Base-by-base conservation (phyloP, 345 rosid species). In the Hibiscus tridactylites region DNA sequence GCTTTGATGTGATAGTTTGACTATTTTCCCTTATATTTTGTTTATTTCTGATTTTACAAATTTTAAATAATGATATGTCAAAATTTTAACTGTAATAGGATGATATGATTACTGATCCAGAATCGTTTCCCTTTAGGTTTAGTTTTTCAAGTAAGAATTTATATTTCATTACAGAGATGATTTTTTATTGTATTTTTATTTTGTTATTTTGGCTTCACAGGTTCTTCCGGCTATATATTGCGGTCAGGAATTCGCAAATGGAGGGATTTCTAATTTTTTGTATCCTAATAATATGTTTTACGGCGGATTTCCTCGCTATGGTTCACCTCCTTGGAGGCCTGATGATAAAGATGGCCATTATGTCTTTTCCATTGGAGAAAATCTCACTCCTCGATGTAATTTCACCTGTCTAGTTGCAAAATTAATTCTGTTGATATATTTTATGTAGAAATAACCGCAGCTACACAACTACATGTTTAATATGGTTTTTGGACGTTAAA, bases 341-440 rank as follows among this genome's bases (percentile, higher is more conserved):
- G 92, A 90, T 78, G 91, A 88, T 80, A 88, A 90, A 84, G 92
- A 90, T 73, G 96, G 96, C 5, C 96, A 88, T 81, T 90, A 80
- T 65, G 87, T 85, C 59, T 90, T 85, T 71, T 77, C 83, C 16
- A 59, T 90, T 31, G 91, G 96, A 67, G 92, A 90, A 72, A 83
- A 77, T 76, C 73, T 90, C 61, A 86, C 90, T 66, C 77, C 87
- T 37, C 85, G 96, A 72, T 90, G 96, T 90, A 79, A 78, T 87
- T 75, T 42, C 65, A 19, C 49, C 42, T 52, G 53, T 39, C 44
- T 39, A 5, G 44, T 39, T 39, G 37, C 44, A 39, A 39, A 7
- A 39, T 39, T 39, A 39, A 8, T 39, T 39, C 8, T 7, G 0
- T 39, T 39, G 44, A 39, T 39, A 1, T 39, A 39, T 39, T 39